These are phyloP conservation scores for Podaxis rugospora DNA, from an alignment of 768 basidiomycete genomes.

Conservation along the genomic window DNA sequence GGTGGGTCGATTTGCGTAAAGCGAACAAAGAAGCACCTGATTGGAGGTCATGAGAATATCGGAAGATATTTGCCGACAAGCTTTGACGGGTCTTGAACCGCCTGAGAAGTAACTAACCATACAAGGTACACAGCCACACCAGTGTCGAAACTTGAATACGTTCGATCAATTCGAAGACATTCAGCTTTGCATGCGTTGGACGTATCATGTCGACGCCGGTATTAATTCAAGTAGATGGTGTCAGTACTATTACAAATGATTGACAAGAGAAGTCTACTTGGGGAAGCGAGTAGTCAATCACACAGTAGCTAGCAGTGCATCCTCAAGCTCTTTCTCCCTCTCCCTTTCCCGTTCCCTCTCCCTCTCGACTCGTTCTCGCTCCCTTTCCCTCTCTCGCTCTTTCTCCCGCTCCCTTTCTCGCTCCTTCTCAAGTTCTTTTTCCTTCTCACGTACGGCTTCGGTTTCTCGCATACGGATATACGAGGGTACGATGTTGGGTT, in stretches of 20 bases:
- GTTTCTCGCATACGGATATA: conserved; percentile 64
- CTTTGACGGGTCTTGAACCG: background rate
- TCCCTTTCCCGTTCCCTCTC: conserved; percentile 24
- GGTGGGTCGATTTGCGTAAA: background rate
- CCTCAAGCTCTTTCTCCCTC: conserved; percentile 57
- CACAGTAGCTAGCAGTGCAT: conserved; percentile 53
- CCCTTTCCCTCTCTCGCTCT: conserved; percentile 35
- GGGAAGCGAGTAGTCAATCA: conserved; percentile 14
- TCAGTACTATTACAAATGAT: background rate
- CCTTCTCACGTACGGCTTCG: conserved; percentile 54
- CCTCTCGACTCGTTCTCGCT: conserved; percentile 18
- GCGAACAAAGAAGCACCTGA: background rate
- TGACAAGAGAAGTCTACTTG: background rate
- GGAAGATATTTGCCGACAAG: background rate
- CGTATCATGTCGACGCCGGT: background rate
- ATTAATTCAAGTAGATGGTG: background rate
- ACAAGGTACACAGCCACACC: background rate
- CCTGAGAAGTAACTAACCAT: background rate
- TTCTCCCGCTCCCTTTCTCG: conserved; percentile 43
- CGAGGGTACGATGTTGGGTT: conserved; percentile 61
- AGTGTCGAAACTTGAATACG: background rate
- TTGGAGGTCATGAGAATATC: background rate
- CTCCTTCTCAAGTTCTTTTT: conserved; percentile 27
- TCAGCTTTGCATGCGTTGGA: background rate
- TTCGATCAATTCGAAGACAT: background rate